Base-by-base conservation (phyloP, 2,329 filamentous ascomycete genomes). In the Magnaporthiopsis incrustans region DNA sequence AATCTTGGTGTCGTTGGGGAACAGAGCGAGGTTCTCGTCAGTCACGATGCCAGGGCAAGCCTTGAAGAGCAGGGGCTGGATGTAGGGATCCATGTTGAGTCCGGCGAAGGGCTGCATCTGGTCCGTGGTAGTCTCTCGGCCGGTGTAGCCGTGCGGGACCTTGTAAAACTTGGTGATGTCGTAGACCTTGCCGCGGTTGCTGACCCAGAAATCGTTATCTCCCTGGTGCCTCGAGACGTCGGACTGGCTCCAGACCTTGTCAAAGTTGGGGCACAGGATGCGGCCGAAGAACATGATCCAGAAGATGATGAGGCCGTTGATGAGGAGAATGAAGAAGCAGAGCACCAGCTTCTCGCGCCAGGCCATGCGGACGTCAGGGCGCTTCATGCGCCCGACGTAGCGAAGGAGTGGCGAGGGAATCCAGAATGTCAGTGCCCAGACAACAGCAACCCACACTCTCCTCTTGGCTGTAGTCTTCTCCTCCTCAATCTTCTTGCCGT, bases 311-410 rank as follows among this genome's bases (percentile, higher is more conserved):
- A 85, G 72, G 56, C 74, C 92, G 76, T 99, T 99, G 69, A 96
- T 77, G 15, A 99, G 70, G 35, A 90, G 73, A 69, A 99, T 98
- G 63, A 97, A 71, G 65, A 90, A 80, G 60, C 93, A 87, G 14
- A 99, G 80, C 0, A 95, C 89, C 14, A 99, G 62, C 77, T 99
- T 99, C 73, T 99, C 95, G 76, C 95, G 86, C 95, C 95, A 99
- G 0, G 95, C 95, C 86, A 97, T 90, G 32, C 95, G 90, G 11
- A 99, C 92, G 77, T 99, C 95, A 1, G 93, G 95, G 64, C 95
- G 88, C 78, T 96, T 96, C 95, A 99, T 99, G 27, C 94, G 90
- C 38, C 95, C 95, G 65, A 98, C 72, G 66, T 82, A 89, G n/a
- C 85, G 84, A 22, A 99, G 85, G 2, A 90, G 68, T 60, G 91